Percentiles rank a stretch among this genome's conserved stretches.
These are phyloP conservation scores for Sclerotinia subarctica DNA, from an alignment of 2,329 filamentous ascomycete genomes.

Conservation along the genomic window DNA sequence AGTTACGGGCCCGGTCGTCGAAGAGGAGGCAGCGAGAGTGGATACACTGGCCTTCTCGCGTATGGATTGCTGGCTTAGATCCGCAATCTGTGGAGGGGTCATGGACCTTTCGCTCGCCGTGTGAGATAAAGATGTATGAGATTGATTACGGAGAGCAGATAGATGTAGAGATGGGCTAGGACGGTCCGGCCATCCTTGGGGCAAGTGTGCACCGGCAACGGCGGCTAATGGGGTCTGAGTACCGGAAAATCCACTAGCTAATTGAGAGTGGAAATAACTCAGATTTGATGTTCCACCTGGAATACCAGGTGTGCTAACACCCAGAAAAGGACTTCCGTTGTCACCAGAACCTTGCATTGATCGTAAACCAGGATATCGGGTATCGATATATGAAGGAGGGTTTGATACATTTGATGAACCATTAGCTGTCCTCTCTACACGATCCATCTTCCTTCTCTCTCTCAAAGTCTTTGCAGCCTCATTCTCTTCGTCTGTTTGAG, in stretches of 20 bases:
- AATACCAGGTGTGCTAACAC: slow-evolving; percentile 58
- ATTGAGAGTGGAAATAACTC: slow-evolving; percentile 78
- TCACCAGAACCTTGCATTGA: slow-evolving; percentile 41
- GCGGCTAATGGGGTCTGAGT: slow-evolving; percentile 77
- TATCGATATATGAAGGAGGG: slow-evolving; percentile 43
- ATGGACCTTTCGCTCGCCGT: slow-evolving; percentile 36
- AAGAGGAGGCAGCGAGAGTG: slow-evolving; percentile 55
- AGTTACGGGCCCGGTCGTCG: slow-evolving; percentile 56
- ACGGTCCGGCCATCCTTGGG: slow-evolving; percentile 47
- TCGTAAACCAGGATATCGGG: slow-evolving; percentile 38
- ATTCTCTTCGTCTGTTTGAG: slow-evolving; percentile 22
- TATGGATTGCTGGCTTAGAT: slow-evolving; percentile 42
- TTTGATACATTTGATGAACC: slow-evolving; percentile 25
- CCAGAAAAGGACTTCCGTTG: slow-evolving; percentile 55
- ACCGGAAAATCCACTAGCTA: slow-evolving; percentile 68
- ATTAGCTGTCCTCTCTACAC: slow-evolving; percentile 38
- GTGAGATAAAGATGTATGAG: slow-evolving; percentile 18
- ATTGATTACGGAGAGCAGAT: slow-evolving; percentile 28
- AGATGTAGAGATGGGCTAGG: slow-evolving; percentile 28
- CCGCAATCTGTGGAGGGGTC: slow-evolving; percentile 39
- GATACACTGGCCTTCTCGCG: slow-evolving; percentile 62
- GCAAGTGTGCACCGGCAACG: slow-evolving; percentile 67
- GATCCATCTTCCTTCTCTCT: slow-evolving; percentile 40
- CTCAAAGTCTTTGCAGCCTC: slow-evolving; percentile 33
- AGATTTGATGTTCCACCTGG: slow-evolving; percentile 73